Conservation (phyloP, 2,329 filamentous ascomycete genomes). For the Neopestalotiopsis sp. region DNA sequence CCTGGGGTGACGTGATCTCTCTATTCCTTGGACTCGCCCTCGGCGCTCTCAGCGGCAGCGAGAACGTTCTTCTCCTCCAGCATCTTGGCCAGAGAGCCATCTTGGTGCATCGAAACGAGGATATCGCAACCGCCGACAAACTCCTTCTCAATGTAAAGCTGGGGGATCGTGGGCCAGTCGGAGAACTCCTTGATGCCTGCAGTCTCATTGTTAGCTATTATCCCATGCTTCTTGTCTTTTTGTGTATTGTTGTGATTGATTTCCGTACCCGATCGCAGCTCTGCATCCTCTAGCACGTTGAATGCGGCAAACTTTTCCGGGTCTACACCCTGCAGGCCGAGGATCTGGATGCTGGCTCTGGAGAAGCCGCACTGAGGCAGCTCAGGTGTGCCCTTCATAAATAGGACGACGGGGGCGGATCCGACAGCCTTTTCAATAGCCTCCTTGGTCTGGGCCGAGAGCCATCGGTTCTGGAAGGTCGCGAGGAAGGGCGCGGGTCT, state of each 20-base stretch:
- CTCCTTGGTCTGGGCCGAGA: conserved; percentile 79
- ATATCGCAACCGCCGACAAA: conserved; percentile 99
- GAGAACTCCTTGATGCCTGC: conserved; percentile 98
- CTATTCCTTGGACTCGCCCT: conserved; percentile 39
- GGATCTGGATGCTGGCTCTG: conserved; percentile 90
- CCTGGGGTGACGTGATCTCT: conserved; percentile 16
- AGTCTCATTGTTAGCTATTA: conserved; percentile 18
- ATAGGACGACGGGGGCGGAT: conserved; percentile 91
- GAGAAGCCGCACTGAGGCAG: conserved; percentile 97
- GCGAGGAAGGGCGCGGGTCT: conserved; percentile 37
- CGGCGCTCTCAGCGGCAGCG: conserved; percentile 58
- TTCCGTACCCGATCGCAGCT: conserved; percentile 76
- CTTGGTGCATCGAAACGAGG: conserved; percentile 95
- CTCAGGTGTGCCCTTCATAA: conserved; percentile 99
- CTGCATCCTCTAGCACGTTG: conserved; percentile 92
- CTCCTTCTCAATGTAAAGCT: conserved; percentile 93
- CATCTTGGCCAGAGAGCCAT: conserved; percentile 88
- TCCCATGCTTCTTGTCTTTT: background rate
- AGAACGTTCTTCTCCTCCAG: conserved; percentile 93
- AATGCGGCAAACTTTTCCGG: conserved; percentile 97
- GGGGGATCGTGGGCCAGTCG: conserved; percentile 98
- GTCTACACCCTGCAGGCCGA: conserved; percentile 93
- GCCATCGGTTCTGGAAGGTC: conserved; percentile 62
- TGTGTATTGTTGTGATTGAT: background rate
- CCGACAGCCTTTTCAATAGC: conserved; percentile 91